Percentiles rank a stretch among this genome's conserved stretches.
phyloP scores from a whole-genome alignment of 371 early-diverging fungal species.

The Catenaria anguillulae region DNA sequence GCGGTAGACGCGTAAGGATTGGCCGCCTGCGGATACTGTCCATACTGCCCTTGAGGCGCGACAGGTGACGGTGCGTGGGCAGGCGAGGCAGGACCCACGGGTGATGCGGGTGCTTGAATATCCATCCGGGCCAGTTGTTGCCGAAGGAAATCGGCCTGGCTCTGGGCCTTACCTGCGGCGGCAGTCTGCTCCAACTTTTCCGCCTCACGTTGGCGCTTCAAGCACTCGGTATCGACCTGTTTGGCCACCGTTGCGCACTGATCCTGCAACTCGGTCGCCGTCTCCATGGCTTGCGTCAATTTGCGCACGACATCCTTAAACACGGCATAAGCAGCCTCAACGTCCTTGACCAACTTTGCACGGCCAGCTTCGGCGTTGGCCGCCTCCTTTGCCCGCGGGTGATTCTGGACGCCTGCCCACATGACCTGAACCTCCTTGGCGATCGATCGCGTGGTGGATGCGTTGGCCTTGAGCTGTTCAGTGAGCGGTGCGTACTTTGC shows the following conservation, averaged over 20 bases:
- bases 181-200: constrained; percentile 4
- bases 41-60: neutral
- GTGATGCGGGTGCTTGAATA: constrained; percentile 13
- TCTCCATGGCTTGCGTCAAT: neutral
- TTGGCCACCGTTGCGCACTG: neutral
- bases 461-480: constrained; percentile 54
- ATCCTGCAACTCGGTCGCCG: neutral
- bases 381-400: constrained; percentile 18
- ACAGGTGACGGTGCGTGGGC: neutral
- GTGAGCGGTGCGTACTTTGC: constrained; percentile 72
- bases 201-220: constrained; percentile 11
- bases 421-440: constrained; percentile 49
- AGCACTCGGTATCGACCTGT: constrained; percentile 8
- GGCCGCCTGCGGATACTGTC: neutral
- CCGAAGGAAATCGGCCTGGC: constrained; percentile 7
- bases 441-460: constrained; percentile 42
- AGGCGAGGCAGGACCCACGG: neutral
- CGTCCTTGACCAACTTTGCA: constrained; percentile 18
- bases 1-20: neutral
- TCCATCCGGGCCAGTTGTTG: neutral
- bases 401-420: constrained; percentile 35
- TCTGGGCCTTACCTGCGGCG: constrained; percentile 9
- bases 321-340: constrained; percentile 35
- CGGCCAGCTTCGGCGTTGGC: neutral
- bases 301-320: constrained; percentile 50